phyloP scores from a whole-genome alignment of 2,329 filamentous ascomycete species.

The Neodidymelliopsis sp. region DNA sequence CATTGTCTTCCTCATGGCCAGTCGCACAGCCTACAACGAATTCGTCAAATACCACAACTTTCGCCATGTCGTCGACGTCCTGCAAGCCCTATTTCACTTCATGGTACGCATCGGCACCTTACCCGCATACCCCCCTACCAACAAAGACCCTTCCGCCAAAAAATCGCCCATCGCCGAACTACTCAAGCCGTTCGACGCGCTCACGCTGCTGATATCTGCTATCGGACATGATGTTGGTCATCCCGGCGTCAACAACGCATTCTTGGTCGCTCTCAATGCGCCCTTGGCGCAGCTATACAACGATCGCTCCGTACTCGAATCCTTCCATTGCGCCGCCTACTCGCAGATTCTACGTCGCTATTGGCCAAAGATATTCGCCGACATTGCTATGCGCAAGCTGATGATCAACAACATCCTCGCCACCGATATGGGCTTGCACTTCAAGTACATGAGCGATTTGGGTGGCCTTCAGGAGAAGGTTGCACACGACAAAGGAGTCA shows the following conservation, averaged over 20 bases:
- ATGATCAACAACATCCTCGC: slow-evolving; percentile 98
- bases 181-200: slow-evolving; percentile 83
- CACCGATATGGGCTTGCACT: slow-evolving; percentile 97
- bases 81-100: slow-evolving; percentile 92
- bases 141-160: slow-evolving; percentile 34
- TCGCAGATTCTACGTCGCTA: slow-evolving; percentile 93
- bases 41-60: slow-evolving; percentile 99
- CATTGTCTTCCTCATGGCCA: slow-evolving; percentile 84
- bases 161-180: slow-evolving; percentile 75
- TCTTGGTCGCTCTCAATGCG: slow-evolving; percentile 88
- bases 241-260: slow-evolving; percentile 97
- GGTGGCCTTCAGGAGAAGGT: slow-evolving; percentile 82
- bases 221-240: slow-evolving; percentile 98
- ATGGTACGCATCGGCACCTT: slow-evolving; percentile 80
- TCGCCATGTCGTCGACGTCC: slow-evolving; percentile 92
- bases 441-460: slow-evolving; percentile 93
- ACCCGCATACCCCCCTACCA: slow-evolving; percentile 66
- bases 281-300: slow-evolving; percentile 96
- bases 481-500: slow-evolving; percentile 66
- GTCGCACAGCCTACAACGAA: slow-evolving; percentile 91
- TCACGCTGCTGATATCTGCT: slow-evolving; percentile 91
- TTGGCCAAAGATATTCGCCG: slow-evolving; percentile 84
- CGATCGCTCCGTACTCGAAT: slow-evolving; percentile 94
- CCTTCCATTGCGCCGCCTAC: slow-evolving; percentile 96
- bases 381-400: slow-evolving; percentile 80